These are phyloP conservation scores for Candida ficus DNA, from an alignment of 805 yeast genomes.

Conservation along the genomic window DNA sequence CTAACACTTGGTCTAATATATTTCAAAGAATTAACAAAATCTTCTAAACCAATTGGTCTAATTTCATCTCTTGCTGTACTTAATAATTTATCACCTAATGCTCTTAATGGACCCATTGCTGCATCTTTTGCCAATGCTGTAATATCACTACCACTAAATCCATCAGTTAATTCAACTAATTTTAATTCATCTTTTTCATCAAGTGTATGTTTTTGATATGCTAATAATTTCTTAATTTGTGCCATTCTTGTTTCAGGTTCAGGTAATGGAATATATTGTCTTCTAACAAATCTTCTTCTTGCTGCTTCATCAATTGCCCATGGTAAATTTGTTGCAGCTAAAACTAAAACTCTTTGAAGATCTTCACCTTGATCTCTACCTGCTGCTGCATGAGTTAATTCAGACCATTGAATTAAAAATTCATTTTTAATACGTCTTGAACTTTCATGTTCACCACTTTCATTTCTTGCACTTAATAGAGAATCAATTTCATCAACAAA, in stretches of 20 bases:
- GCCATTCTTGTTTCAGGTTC: slow-evolving; percentile 75
- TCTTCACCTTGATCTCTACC: slow-evolving; percentile 36
- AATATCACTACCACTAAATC: slow-evolving; percentile 89
- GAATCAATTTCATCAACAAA: slow-evolving; percentile 97
- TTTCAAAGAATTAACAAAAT: slow-evolving; percentile 69
- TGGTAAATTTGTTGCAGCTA: slow-evolving; percentile 94
- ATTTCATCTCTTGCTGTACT: slow-evolving; percentile 67
- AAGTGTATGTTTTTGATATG: slow-evolving; percentile 64
- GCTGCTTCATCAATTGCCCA: slow-evolving; percentile 99
- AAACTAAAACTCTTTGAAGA: slow-evolving; percentile 63
- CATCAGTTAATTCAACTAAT: slow-evolving; percentile 67
- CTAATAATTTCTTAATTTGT: slow-evolving; percentile 66
- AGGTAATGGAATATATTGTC: slow-evolving; percentile 93
- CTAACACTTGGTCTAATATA: slow-evolving; percentile 89
- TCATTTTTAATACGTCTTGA: slow-evolving; percentile 90
- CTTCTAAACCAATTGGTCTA: slow-evolving; percentile 69
- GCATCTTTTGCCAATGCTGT: slow-evolving; percentile 96
- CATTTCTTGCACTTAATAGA: slow-evolving; percentile 72
- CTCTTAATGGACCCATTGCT: slow-evolving; percentile 95
- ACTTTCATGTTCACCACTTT: slow-evolving; percentile 78
- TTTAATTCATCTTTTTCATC: slow-evolving; percentile 55
- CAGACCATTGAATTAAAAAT: slow-evolving; percentile 93
- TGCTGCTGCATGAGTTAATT: slow-evolving; percentile 83
- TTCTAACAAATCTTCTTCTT: slow-evolving; percentile 82
- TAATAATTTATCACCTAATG: slow-evolving; percentile 80